Evolutionary conservation across 2,329 filamentous ascomycete species (phyloP), one percentile per base, ranked within the genome.

Genomic region (Metarhizium humberi): DNA sequence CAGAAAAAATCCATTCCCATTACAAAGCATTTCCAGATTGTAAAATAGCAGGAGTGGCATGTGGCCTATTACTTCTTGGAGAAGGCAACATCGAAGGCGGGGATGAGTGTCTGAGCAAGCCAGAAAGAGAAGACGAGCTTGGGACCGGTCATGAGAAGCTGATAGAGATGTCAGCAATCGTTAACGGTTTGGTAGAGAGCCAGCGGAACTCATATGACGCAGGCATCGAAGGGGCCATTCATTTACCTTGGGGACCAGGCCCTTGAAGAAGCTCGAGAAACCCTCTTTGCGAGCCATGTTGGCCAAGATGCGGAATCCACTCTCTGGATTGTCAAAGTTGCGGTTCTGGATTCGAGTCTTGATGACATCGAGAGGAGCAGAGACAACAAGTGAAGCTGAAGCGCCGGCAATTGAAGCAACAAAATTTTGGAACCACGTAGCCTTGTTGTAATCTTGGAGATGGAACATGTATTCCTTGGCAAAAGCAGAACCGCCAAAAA

Each of bases 71-170:
- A 54, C 47, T 18, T 50, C 48, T 52, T 56, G 18, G 56, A 53
- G 56, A 80, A 64, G 60, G 73, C 73, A 56, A 63, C 69, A 63
- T 84, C 89, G 72, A 97, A 97, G 43, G 91, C 87, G 52, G 94
- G 94, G 69, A 99, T 99, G 66, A 99, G 79, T 34, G 94, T 97
- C 79, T 99, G 94, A 56, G 94, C 94, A 69, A 99, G 84, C 94
- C 94, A 99, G 85, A 99, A 99, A 58, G 92, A 96, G 79, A 99
- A 99, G 60, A 97, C 94, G 58, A 99, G 82, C 82, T 99, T 99
- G 60, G 94, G 94, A 29, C 94, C 95, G 16, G 94, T 99, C 94
- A 99, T 99, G 67, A 99, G 81, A 61, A 99, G 84, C 87, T 85
- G 56, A 58, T 42, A 57, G 30, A 36, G 18, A 47, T 55, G 61